A percentile compares a stretch with the other conserved stretches of the same genome.
phyloP scores from a whole-genome alignment of 371 early-diverging fungal species.

The Spraguea lophii region DNA sequence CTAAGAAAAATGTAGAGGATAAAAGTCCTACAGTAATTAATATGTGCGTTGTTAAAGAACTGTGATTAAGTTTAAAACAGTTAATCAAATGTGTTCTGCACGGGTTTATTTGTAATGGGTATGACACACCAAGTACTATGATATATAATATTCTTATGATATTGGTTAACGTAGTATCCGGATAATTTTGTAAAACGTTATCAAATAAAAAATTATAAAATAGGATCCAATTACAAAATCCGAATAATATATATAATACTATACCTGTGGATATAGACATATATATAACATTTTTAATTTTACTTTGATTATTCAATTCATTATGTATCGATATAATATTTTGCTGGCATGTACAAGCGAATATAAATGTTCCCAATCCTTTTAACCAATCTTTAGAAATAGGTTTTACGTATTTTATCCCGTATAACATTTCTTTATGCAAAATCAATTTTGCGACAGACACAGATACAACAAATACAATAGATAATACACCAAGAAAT shows the following conservation, averaged over 20 bases:
- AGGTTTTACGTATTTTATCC: conserved; percentile 40
- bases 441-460: conserved; percentile 54
- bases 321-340: conserved; percentile 49
- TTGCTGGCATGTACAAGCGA: conserved; percentile 92
- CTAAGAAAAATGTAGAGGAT: conserved; percentile 18
- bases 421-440: conserved; percentile 47
- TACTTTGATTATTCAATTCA: conserved; percentile 28
- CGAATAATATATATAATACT: conserved; percentile 64
- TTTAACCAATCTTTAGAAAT: conserved; percentile 53
- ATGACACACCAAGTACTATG: conserved; percentile 68
- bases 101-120: conserved; percentile 87
- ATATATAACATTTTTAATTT: conserved; percentile 27
- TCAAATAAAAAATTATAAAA: conserved; percentile 64
- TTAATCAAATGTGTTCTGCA: conserved; percentile 71
- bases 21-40: conserved; percentile 31
- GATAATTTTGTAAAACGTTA: conserved; percentile 56
- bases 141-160: conserved; percentile 67
- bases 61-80: conserved; percentile 19
- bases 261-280: conserved; percentile 56
- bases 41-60: conserved; percentile 15
- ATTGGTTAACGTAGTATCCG: conserved; percentile 26
- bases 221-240: conserved; percentile 69
- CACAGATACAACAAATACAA: conserved; percentile 63
- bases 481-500: conserved; percentile 63
- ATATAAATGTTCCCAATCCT: conserved; percentile 80